Base-by-base conservation (phyloP, 805 yeast genomes). In the Priceomyces medius region DNA sequence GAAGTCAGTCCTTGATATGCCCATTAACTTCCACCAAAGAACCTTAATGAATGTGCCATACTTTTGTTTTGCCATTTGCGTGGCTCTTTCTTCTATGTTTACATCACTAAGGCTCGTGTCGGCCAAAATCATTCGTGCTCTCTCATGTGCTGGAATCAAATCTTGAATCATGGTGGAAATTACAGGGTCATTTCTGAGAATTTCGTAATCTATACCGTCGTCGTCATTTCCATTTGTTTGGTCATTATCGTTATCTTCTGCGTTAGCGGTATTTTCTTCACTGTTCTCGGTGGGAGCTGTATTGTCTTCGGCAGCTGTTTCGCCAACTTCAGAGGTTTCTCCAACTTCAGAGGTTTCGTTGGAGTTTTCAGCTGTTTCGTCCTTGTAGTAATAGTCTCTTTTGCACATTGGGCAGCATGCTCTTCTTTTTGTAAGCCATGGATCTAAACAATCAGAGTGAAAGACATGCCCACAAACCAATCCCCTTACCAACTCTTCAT, bases 341-440 rank as follows among this genome's bases (percentile, higher is more conserved):
- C 8, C 6, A 7, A 9, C 24, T 6, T 21, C 35, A 7, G 6
- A 9, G 24, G 24, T 21, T 21, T 6, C 9, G 20, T 14, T 13
- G 7, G 13, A 9, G 34, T 21, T 31, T n/a, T 12, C 23, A 40
- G 44, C 21, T 31, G 44, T 38, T 9, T 46, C 49, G 38, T 61
- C 68, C 45, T 68, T 69, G 55, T 66, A 65, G 52, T 72, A 78
- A 56, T 81, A 82, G 56, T 81, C 88, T 23, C 83, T 65, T 54
- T 86, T 85, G 62, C 96, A 87, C 70, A 83, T 79, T 7, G 96
- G 95, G 57, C 96, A 87, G 51, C 87, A 82, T 0, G 89, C 90
- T 35, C 84, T 74, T 49, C 91, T 68, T 47, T 77, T 76, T 2
- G 79, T 81, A 35, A 87, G 66, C 95, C 95, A 87, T 2, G 90